Evolutionary conservation across 2,329 filamentous ascomycete species (phyloP).

Genomic region (Curvularia sp.): DNA sequence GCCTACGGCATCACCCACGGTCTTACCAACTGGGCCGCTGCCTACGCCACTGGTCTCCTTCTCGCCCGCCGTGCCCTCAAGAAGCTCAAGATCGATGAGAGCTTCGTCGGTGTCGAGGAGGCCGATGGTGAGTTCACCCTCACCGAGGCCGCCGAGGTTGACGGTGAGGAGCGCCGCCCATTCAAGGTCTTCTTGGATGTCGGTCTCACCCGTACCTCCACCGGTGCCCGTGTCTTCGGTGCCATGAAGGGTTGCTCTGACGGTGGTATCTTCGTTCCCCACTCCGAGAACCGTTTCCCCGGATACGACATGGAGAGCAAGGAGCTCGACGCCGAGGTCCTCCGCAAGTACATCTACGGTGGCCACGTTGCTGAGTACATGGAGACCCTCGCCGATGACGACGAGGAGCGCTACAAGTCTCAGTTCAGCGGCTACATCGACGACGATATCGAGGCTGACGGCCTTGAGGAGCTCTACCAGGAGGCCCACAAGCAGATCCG

Average conservation of each 20-base stretch:
- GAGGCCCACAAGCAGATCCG: conserved; percentile 97
- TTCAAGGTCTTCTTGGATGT: conserved; percentile 99
- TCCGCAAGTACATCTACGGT: conserved; percentile 99
- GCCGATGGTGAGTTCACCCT: conserved; percentile 93
- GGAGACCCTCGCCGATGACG: conserved; percentile 98
- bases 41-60: conserved; percentile 95
- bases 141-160: conserved; percentile 93
- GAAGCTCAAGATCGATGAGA: conserved; percentile 95
- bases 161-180: conserved; percentile 87
- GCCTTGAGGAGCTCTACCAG: conserved; percentile 93
- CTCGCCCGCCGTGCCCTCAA: conserved; percentile 94
- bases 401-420: conserved; percentile 98
- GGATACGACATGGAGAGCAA: conserved; percentile 96
- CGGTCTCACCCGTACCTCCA: conserved; percentile 95
- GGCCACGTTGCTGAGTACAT: conserved; percentile 99
- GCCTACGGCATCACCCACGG: conserved; percentile 98
- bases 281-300: conserved; percentile 99
- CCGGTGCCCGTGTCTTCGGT: conserved; percentile 97
- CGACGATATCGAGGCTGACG: conserved; percentile 94
- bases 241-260: conserved; percentile 99
- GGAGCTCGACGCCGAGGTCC: conserved; percentile 95
- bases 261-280: conserved; percentile 93
- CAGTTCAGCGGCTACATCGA: conserved; percentile 99
- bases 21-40: conserved; percentile 99
- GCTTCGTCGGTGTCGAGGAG: conserved; percentile 96